Base-by-base conservation (phyloP, 345 rosid genomes). In the Populus deltoides region DNA sequence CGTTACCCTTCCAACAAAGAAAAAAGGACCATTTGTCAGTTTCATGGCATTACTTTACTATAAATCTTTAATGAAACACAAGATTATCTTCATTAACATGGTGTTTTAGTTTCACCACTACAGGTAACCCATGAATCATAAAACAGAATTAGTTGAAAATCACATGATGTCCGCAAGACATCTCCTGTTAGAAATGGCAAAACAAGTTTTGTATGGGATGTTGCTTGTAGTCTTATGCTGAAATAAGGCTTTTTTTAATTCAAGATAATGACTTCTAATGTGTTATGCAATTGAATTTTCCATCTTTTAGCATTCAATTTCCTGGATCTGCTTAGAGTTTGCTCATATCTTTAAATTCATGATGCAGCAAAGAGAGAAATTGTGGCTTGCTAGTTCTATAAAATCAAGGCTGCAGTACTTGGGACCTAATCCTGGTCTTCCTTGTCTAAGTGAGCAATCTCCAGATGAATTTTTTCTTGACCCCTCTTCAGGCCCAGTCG, bases 321-420 rank as follows among this genome's bases (percentile, higher is more conserved):
- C 41, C 82, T 69, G 66, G 41, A 57, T 11, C 27, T 83, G 55
- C 24, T 70, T 82, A 16, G 22, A 53, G 55, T 45, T 47, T 70
- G 9, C 70, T 74, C n/a, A 75, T 67, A 51, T 68, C 36, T 36
- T 63, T 61, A 38, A 22, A 36, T 61, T 45, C 45, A 41, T 81
- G 35, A 53, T 86, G 84, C 89, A 95, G 99, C 86, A 86, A 81
- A 85, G 97, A 78, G 93, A 93, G 83, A 91, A 85, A 79, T 90
- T 92, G 72, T 93, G 96, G 99, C 88, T 83, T 81, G 91, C 88
- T 74, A 84, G 88, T 86, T 95, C 94, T 43, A 25, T 83, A 61
- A 91, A 80, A 79, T 93, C 94, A 72, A 89, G 96, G 81, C 72
- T 86, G 73, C 91, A 82, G 68, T 92, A 93, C 85, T 43, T 86